Evolutionary conservation across 2,329 filamentous ascomycete species (phyloP), one percentile per base, ranked within the genome.

Genomic region (Hypoxylon sp.): DNA sequence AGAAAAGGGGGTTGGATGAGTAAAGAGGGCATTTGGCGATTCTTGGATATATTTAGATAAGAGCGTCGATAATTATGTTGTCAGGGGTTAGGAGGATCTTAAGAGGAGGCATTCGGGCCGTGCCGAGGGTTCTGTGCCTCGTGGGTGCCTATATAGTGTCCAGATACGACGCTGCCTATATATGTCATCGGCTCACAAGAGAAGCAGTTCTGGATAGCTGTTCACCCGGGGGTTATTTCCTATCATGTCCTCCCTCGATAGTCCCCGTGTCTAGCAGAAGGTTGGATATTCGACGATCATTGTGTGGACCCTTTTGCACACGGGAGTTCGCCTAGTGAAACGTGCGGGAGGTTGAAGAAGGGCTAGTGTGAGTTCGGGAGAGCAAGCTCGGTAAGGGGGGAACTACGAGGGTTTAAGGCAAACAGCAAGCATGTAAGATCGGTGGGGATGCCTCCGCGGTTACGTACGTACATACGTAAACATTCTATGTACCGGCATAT

Each of bases 391-490:
- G 14, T 10, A 10, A 43, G 10, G 38, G 17, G n/a, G 17, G 14
- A n/a, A 43, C 38, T 43, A 11, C 38, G 38, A 21, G 17, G 14
- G 38, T 43, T 43, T 43, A 43, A 43, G 38, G 38, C 38, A 43
- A 41, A n/a, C 17, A 43, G 17, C 38, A 43, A 10, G 38, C 38
- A 43, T 43, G 17, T 43, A 21, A 43, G 38, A 43, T 9, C 38
- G 7, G 38, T 43, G 38, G 38, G 17, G 38, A 43, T 43, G 17
- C 17, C 38, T 10, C n/a, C 38, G n/a, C 34, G 38, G 38, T 43
- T 43, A 43, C 38, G 38, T 43, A 43, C 38, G 38, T 19, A 19
- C n/a, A 19, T 43, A 19, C 38, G n/a, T 43, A 43, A 30, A 30
- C 5, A 30, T 7, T n/a, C 14, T 21, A 43, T 43, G 9, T 43